These are phyloP conservation scores for Fusarium brachygibbosum DNA, from an alignment of 2,329 filamentous ascomycete genomes.

Conservation along the genomic window DNA sequence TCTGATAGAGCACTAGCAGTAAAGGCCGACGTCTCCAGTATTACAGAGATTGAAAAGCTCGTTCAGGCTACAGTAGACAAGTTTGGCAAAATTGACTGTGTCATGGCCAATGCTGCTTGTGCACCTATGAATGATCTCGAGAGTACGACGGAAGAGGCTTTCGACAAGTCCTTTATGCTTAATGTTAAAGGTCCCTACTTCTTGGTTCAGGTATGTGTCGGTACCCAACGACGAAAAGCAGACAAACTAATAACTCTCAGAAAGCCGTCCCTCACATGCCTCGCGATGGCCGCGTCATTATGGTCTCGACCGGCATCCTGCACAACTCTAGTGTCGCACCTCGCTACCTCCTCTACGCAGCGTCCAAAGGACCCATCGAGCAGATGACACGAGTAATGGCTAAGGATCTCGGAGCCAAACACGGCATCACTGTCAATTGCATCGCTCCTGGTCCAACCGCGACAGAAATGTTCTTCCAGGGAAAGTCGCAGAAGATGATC, in stretches of 20 bases:
- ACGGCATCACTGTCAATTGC: conserved; percentile 16
- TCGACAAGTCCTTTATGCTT: conserved; percentile 9
- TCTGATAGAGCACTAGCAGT: not conserved
- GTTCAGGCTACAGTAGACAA: not conserved
- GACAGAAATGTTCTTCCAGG: conserved; percentile 22
- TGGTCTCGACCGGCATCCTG: conserved; percentile 14
- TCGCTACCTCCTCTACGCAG: conserved; percentile 24
- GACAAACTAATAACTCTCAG: not conserved
- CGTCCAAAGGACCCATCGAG: conserved; percentile 10
- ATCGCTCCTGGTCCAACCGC: conserved; percentile 17
- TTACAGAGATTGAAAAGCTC: not conserved
- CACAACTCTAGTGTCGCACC: conserved; percentile 11
- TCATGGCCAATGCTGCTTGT: conserved; percentile 24
- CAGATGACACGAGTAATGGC: conserved; percentile 23
- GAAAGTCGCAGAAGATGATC: conserved; percentile 13
- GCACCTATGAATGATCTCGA: conserved; percentile 21
- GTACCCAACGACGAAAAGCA: accelerated
- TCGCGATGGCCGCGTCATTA: conserved; percentile 6
- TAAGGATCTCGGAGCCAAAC: conserved; percentile 11
- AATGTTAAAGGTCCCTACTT: conserved; percentile 21
- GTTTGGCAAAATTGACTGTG: conserved; percentile 14
- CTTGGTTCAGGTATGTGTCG: not conserved
- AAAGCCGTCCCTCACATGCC: conserved; percentile 19
- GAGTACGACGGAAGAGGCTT: not conserved
- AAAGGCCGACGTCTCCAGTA: not conserved